Conservation (phyloP, 768 basidiomycete species). For the Trametes coccinea region DNA sequence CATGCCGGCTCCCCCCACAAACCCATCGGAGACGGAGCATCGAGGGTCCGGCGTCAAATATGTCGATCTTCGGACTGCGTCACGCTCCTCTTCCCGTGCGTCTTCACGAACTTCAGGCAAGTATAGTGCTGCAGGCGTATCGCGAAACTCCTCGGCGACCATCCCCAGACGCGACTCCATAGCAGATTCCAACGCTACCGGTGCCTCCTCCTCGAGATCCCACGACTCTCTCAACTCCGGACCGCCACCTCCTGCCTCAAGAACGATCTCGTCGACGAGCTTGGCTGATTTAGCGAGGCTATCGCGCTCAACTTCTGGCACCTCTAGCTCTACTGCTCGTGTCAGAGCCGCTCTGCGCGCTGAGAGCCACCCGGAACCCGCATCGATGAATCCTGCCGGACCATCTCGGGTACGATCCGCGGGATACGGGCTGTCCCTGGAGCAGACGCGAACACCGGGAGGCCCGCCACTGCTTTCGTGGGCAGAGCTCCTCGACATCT, state of each 20-base stretch:
- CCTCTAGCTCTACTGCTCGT: no score
- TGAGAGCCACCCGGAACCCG: neutral
- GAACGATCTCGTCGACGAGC: no score
- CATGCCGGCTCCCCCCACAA: no score
- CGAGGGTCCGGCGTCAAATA: neutral
- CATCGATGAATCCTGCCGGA: neutral
- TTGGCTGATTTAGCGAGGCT: no score
- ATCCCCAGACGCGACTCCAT: no score
- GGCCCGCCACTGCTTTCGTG: constrained; percentile 20
- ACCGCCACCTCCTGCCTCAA: no score
- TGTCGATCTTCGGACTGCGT: constrained; percentile 7
- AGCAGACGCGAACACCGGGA: constrained; percentile 6
- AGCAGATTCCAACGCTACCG: no score
- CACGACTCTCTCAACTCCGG: no score
- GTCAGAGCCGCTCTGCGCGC: no score
- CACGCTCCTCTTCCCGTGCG: constrained; percentile 11
- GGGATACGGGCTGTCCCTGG: constrained; percentile 1
- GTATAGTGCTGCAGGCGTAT: neutral
- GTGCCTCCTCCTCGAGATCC: no score
- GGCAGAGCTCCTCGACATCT: constrained; percentile 13
- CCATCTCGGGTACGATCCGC: neutral
- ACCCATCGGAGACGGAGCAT: neutral
- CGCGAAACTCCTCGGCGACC: neutral
- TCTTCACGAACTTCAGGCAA: constrained; percentile 1
- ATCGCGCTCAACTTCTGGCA: no score